Conservation (phyloP, 192 early-diverging fungal species). For the Linderina pennispora region DNA sequence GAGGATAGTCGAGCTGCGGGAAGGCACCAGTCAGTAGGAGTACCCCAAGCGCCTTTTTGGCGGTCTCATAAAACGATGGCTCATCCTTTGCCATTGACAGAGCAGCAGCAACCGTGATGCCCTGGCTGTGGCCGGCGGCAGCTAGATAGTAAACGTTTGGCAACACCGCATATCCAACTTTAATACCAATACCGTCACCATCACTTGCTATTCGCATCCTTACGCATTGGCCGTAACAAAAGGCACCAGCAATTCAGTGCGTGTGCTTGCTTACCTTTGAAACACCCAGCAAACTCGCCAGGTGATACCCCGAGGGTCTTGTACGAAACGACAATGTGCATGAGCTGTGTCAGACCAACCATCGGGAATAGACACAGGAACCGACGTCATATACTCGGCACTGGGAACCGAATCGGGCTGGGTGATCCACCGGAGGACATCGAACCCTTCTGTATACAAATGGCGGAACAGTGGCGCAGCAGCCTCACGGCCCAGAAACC, state of each 20-base stretch:
- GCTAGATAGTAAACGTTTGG: slow-evolving; percentile 21
- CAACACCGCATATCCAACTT: not conserved
- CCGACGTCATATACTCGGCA: slow-evolving; percentile 67
- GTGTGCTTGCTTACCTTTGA: slow-evolving; percentile 25
- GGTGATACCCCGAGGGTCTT: slow-evolving; percentile 60
- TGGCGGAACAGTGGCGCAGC: slow-evolving; percentile 49
- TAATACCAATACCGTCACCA: too few species aligned
- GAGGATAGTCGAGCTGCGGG: slow-evolving; percentile 73
- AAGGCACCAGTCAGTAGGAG: slow-evolving; percentile 81
- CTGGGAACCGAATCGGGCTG: slow-evolving; percentile 64
- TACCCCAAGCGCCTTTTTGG: slow-evolving; percentile 71
- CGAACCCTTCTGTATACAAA: slow-evolving; percentile 62
- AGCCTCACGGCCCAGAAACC: slow-evolving; percentile 53
- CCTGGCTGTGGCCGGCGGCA: slow-evolving; percentile 88
- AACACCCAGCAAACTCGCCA: slow-evolving; percentile 50
- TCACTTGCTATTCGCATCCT: not conserved
- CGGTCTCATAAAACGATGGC: slow-evolving; percentile 73
- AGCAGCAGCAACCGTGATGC: slow-evolving; percentile 81
- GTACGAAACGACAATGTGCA: slow-evolving; percentile 80
- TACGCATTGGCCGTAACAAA: too few species aligned
- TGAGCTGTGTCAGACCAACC: slow-evolving; percentile 86
- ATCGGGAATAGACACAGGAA: slow-evolving; percentile 79
- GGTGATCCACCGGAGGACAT: slow-evolving; percentile 77
- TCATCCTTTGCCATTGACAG: slow-evolving; percentile 74
- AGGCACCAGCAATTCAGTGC: too few species aligned